Evolutionary conservation across 495 filamentous ascomycete species (phyloP).

Genomic region (Pyrenula massariospora): DNA sequence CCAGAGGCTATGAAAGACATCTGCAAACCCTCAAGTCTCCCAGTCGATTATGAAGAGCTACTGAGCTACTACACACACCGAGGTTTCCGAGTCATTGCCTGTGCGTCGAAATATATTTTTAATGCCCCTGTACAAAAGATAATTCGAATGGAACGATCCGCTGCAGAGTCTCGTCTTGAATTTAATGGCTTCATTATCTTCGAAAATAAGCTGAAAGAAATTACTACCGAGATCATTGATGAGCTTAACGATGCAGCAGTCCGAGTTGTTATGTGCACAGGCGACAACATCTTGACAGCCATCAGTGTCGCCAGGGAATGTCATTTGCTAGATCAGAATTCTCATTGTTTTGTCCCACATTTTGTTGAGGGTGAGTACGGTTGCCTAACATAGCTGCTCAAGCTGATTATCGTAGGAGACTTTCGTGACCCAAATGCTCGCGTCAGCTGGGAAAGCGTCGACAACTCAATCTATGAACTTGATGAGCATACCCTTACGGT

Average conservation of each 20-base stretch:
- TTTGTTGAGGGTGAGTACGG: slow-evolving; percentile 54
- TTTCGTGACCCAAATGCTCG: slow-evolving; percentile 53
- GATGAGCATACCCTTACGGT: slow-evolving; percentile 67
- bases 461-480: slow-evolving; percentile 63
- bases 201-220: slow-evolving; percentile 93
- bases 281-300: slow-evolving; percentile 95
- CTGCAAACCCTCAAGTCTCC: slow-evolving; percentile 72
- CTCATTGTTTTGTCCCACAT: slow-evolving; percentile 86
- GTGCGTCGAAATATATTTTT: slow-evolving; percentile 75
- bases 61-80: slow-evolving; percentile 84
- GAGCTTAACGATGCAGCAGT: slow-evolving; percentile 82
- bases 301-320: slow-evolving; percentile 95
- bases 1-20: slow-evolving; percentile 94
- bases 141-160: slow-evolving; percentile 78
- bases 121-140: slow-evolving; percentile 87
- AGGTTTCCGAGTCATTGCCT: slow-evolving; percentile 95
- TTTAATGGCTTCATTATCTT: slow-evolving; percentile 97
- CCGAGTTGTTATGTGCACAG: slow-evolving; percentile 91
- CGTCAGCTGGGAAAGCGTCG: slow-evolving; percentile 84
- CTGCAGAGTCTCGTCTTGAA: slow-evolving; percentile 70
- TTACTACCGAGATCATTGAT: slow-evolving; percentile 61
- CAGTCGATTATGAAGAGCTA: slow-evolving; percentile 78
- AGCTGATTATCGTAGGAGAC: slow-evolving; percentile 30
- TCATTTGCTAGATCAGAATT: slow-evolving; percentile 62
- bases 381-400: slow-evolving; percentile 4